Conservation (phyloP, 768 basidiomycete species). For the Mycena capillaripes region DNA sequence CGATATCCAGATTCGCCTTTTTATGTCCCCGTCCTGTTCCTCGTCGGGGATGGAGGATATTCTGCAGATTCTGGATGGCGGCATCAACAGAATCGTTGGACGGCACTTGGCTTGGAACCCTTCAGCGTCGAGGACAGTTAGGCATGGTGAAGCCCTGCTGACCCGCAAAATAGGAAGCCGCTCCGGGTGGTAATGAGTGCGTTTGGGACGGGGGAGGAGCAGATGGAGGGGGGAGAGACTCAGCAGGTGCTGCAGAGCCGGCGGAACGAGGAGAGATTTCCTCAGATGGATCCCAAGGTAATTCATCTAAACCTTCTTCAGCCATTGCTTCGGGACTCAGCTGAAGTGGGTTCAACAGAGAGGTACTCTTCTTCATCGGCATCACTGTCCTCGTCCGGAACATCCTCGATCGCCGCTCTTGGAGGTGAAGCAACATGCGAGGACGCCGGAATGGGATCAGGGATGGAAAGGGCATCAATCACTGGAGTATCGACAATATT, state of each 20-base stretch:
- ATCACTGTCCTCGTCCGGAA: not conserved
- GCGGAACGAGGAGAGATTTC: not conserved
- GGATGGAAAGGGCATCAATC: not conserved
- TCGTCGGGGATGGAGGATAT: no score
- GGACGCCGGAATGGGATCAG: not conserved
- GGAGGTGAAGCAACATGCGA: not conserved
- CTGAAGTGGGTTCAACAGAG: not conserved
- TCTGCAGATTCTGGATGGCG: no score
- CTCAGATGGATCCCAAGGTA: conserved; percentile 5
- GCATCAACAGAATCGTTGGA: no score
- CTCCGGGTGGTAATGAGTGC: not conserved
- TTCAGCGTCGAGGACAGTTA: no score
- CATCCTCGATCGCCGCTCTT: not conserved
- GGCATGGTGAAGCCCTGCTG: not conserved
- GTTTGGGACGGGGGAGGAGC: not conserved
- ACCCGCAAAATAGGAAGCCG: not conserved
- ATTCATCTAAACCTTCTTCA: conserved; percentile 1
- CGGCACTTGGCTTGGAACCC: no score
- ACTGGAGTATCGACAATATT: not conserved
- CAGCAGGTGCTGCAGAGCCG: not conserved
- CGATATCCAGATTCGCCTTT: not conserved
- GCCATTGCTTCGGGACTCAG: not conserved
- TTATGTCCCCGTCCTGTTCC: no score
- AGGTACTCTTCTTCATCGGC: not conserved
- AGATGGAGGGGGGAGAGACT: not conserved